A percentile compares a stretch with the other conserved stretches of the same genome.
phyloP scores from a whole-genome alignment of 495 filamentous ascomycete genomes.

The Pyrenula massariospora region DNA sequence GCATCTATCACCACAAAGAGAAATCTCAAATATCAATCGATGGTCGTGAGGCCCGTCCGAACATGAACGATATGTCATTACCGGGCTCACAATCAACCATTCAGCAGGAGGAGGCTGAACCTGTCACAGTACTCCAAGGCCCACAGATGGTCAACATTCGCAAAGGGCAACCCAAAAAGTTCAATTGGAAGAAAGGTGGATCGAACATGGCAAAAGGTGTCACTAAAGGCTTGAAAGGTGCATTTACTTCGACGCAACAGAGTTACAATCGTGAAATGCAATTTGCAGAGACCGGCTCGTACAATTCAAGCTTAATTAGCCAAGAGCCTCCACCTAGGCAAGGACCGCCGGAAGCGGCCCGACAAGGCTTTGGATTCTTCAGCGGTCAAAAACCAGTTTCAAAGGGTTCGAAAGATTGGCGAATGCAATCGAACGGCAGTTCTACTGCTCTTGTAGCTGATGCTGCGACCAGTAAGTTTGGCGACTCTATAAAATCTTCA shows the following conservation, averaged over 20 bases:
- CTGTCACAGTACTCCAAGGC: constrained; percentile 55
- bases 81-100: constrained; percentile 43
- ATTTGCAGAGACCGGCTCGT: constrained; percentile 42
- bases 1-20: constrained; percentile 67
- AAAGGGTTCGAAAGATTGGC: constrained; percentile 7
- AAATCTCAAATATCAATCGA: constrained; percentile 59
- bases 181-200: constrained; percentile 96
- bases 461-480: constrained; percentile 35
- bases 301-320: constrained; percentile 21
- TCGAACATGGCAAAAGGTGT: constrained; percentile 90
- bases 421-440: constrained; percentile 44
- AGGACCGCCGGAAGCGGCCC: constrained; percentile 37
- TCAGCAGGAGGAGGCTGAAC: constrained; percentile 53
- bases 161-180: constrained; percentile 86
- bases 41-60: constrained; percentile 28
- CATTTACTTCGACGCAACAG: constrained; percentile 47
- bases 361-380: constrained; percentile 70
- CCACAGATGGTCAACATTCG: constrained; percentile 87
- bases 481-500: constrained; percentile 7
- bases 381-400: constrained; percentile 38
- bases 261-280: constrained; percentile 46
- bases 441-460: constrained; percentile 31
- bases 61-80: constrained; percentile 33
- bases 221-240: constrained; percentile 81
- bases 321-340: constrained; percentile 17